These are phyloP conservation scores for Thraustotheca clavata DNA, from an alignment of 352 stramenopile genomes.

Conservation along the genomic window DNA sequence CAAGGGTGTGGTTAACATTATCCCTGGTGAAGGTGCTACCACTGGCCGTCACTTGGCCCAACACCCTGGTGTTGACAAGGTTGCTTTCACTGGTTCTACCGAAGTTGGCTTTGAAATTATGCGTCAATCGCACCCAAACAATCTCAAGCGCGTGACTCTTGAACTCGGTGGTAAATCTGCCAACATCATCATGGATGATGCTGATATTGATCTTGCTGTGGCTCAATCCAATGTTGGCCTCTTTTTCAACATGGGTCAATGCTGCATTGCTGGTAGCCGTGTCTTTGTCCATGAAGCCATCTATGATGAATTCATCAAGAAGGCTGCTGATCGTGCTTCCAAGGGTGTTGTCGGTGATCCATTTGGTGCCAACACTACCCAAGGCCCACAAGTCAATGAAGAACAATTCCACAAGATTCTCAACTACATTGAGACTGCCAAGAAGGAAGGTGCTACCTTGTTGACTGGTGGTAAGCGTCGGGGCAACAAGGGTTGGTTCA, in stretches of 20 bases:
- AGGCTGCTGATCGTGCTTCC: slow-evolving; percentile 41
- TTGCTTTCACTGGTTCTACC: slow-evolving; percentile 71
- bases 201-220: slow-evolving; percentile 56
- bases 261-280: slow-evolving; percentile 71
- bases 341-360: slow-evolving; percentile 47
- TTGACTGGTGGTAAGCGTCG: slow-evolving; percentile 71
- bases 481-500: slow-evolving; percentile 78
- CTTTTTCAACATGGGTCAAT: slow-evolving; percentile 81
- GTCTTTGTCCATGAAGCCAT: slow-evolving; percentile 88
- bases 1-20: slow-evolving; percentile 72
- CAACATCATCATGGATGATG: slow-evolving; percentile 62
- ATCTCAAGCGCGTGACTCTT: slow-evolving; percentile 66
- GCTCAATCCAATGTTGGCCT: slow-evolving; percentile 45
- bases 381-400: slow-evolving; percentile 56
- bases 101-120: slow-evolving; percentile 55
- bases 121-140: slow-evolving; percentile 37
- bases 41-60: slow-evolving; percentile 38
- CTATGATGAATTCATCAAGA: slow-evolving; percentile 79
- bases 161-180: slow-evolving; percentile 74
- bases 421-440: slow-evolving; percentile 63
- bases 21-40: slow-evolving; percentile 38
- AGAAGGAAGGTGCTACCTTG: slow-evolving; percentile 76
- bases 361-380: slow-evolving; percentile 31
- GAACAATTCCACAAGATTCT: slow-evolving; percentile 80
- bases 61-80: slow-evolving; percentile 64